phyloP scores from a whole-genome alignment of 2,329 filamentous ascomycete genomes.

The Paracorniculantispora psalliotae region DNA sequence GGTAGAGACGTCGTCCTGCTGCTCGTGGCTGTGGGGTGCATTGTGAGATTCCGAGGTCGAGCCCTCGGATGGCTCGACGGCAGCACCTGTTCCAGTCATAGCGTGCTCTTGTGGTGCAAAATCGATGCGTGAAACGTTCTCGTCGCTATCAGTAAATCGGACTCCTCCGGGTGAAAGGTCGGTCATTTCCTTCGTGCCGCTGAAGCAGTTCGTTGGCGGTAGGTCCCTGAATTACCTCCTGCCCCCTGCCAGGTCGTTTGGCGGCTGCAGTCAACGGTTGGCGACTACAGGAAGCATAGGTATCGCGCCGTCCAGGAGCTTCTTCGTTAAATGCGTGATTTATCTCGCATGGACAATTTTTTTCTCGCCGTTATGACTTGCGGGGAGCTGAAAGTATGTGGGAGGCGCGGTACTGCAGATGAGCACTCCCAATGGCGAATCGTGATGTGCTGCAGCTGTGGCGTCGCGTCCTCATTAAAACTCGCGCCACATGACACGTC shows the following conservation, averaged over 20 bases:
- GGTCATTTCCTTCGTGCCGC: conserved; percentile 24
- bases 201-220: neutral
- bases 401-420: neutral
- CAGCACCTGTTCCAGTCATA: conserved; percentile 15
- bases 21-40: conserved; percentile 43
- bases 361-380: neutral
- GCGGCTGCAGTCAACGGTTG: conserved; percentile 4
- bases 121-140: conserved; percentile 37
- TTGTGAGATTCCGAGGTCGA: conserved; percentile 25
- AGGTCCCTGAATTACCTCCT: neutral
- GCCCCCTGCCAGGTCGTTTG: neutral
- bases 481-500: conserved; percentile 7
- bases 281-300: neutral
- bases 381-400: neutral
- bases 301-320: neutral
- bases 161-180: conserved; percentile 52
- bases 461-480: conserved; percentile 1
- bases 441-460: conserved; percentile 9
- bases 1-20: conserved; percentile 43
- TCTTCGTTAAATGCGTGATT: neutral
- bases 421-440: neutral
- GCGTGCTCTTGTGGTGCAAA: conserved; percentile 33
- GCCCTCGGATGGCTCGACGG: conserved; percentile 2
- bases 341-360: neutral
- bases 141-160: conserved; percentile 49